Percentiles rank a stretch among this genome's conserved stretches.
Evolutionary conservation across 805 yeast species (phyloP).

Genomic region (Yarrowia divulgata): DNA sequence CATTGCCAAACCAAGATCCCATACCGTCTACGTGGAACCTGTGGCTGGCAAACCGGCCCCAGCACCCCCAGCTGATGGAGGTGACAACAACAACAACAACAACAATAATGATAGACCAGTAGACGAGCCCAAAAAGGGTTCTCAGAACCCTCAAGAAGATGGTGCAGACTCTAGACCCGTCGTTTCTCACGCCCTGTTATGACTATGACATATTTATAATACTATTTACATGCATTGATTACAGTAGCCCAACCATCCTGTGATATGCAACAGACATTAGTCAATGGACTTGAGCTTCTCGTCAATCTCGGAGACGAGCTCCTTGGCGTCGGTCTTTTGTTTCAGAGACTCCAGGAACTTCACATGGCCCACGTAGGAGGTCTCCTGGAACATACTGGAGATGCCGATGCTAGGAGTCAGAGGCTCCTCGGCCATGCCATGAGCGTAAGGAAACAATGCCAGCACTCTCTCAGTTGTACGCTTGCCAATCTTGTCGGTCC

Average conservation of each 20-base stretch:
- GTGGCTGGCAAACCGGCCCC: conserved; percentile 17
- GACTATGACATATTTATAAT: conserved; percentile 38
- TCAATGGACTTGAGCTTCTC: conserved; percentile 23
- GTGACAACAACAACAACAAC: background rate
- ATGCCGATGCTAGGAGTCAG: conserved; percentile 7
- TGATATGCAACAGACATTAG: background rate
- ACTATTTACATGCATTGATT: conserved; percentile 37
- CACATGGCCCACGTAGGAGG: conserved; percentile 9
- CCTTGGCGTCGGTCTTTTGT: conserved; percentile 19
- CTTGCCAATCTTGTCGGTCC: conserved; percentile 2
- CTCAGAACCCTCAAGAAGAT: background rate
- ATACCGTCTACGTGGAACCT: conserved; percentile 35
- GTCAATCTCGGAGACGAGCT: conserved; percentile 4
- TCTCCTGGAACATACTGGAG: conserved; percentile 30
- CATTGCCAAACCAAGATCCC: conserved; percentile 58
- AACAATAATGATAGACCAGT: conserved; percentile 33
- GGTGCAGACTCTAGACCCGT: conserved; percentile 26
- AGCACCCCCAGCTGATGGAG: conserved; percentile 1
- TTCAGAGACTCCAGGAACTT: conserved; percentile 23
- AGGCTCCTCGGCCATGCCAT: conserved; percentile 27
- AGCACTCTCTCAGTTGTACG: conserved; percentile 15
- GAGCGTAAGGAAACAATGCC: conserved; percentile 13
- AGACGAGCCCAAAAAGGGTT: conserved; percentile 31
- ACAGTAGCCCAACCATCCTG: background rate
- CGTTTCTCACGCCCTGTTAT: conserved; percentile 35